Evolutionary conservation across 352 stramenopile species (phyloP), one percentile per base, ranked within the genome.

Genomic region (Phytophthora cactorum): DNA sequence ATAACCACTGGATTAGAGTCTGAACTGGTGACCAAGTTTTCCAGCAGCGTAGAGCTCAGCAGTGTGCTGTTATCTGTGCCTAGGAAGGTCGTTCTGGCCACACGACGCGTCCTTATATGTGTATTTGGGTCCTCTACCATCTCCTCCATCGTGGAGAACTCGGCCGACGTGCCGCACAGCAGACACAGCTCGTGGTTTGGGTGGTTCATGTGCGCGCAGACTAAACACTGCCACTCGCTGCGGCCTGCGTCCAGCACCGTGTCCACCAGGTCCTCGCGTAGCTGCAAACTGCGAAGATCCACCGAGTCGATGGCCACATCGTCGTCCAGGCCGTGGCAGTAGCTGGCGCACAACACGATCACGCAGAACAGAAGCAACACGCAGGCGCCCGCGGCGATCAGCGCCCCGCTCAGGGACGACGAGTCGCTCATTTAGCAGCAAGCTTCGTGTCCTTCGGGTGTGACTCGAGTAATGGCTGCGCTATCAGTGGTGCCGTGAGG

Each of bases 191-290:
- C 63, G 50, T 88, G 79, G 59, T 88, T 83, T 5, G 84, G 84
- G 56, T 92, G 84, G 56, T 92, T 92, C 70, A 91, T 75, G 56
- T 92, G 83, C 45, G 81, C 75, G 56, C 84, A 92, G 10, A 92
- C 83, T 53, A 91, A 59, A 63, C 84, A 92, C 59, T 91, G 81
- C 84, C 84, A 91, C 65, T 92, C 84, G 52, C 68, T 85, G 50
- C 69, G 64, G 17, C 78, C 84, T 17, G 82, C 77, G 34, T 89
- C 81, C 32, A 92, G 67, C 32, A 86, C 78, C 28, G 81, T 91
- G 56, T 90, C 82, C 51, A 81, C 79, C 22, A 92, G 70, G 58
- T 92, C 78, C 63, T 91, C 82, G 34, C 84, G 84, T 53, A 88
- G 68, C 52, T 89, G 74, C 28, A 81, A 63, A 59, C 68, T 74